These are phyloP conservation scores for Adansonia digitata DNA, from an alignment of 345 rosid species.

Conservation along the genomic window DNA sequence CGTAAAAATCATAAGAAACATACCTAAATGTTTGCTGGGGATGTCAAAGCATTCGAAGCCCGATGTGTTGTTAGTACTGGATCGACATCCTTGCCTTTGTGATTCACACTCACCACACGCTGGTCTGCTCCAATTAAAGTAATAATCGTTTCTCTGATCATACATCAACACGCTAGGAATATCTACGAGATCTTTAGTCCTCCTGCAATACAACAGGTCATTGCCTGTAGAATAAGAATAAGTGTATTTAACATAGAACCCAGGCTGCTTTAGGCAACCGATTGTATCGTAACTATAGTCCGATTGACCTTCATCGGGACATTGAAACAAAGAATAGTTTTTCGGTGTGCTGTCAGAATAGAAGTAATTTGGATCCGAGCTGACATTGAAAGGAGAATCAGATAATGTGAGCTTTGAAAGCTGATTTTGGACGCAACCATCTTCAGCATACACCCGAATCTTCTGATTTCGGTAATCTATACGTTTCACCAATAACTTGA, in stretches of 20 bases:
- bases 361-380: fast-evolving
- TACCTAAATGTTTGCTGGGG: not conserved
- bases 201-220: not conserved
- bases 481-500: constrained; percentile 2
- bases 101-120: not conserved
- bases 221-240: not conserved
- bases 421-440: constrained; percentile 4
- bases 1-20: not conserved
- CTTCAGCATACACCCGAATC: not conserved
- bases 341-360: fast-evolving
- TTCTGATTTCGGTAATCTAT: not conserved
- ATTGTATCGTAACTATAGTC: not conserved
- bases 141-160: not conserved
- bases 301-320: not conserved
- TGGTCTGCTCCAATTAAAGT: not conserved
- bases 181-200: not conserved
- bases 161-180: not conserved
- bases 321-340: not conserved
- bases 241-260: not conserved
- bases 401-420: not conserved
- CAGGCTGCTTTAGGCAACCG: not conserved
- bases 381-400: not conserved
- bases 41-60: not conserved
- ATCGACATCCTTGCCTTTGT: not conserved
- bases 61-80: not conserved